These are phyloP conservation scores for Aspergillus intermedius DNA, from an alignment of 2,329 filamentous ascomycete species.

Conservation along the genomic window DNA sequence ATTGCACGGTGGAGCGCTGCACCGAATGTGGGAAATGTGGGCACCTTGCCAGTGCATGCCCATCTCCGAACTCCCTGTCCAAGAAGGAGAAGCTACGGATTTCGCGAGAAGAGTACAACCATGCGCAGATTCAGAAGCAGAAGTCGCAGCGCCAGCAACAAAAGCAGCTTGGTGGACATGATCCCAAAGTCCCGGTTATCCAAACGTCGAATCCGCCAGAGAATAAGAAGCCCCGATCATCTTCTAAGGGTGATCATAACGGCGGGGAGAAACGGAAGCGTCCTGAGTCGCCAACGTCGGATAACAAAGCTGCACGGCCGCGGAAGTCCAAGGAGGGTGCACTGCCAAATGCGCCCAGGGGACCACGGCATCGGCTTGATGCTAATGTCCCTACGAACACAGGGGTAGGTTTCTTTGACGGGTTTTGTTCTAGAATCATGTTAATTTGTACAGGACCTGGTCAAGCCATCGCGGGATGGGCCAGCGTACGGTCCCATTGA, in stretches of 20 bases:
- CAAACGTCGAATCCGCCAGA: slow-evolving; percentile 20
- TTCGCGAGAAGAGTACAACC: slow-evolving; percentile 31
- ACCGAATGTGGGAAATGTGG: slow-evolving; percentile 40
- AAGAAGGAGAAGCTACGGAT: slow-evolving; percentile 32
- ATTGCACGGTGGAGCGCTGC: slow-evolving; percentile 39
- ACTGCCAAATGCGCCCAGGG: slow-evolving; percentile 21
- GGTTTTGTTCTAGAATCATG: neutral
- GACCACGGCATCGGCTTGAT: slow-evolving; percentile 18
- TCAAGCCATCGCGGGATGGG: slow-evolving; percentile 34
- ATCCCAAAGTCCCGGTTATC: slow-evolving; percentile 38
- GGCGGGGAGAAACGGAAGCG: slow-evolving; percentile 29
- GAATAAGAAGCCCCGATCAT: slow-evolving; percentile 7
- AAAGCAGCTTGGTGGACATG: slow-evolving; percentile 39
- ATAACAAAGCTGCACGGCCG: slow-evolving; percentile 21
- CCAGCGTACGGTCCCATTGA: slow-evolving; percentile 23
- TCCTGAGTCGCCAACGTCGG: slow-evolving; percentile 16
- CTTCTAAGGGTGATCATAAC: slow-evolving; percentile 7
- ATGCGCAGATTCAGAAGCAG: slow-evolving; percentile 26
- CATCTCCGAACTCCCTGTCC: slow-evolving; percentile 25
- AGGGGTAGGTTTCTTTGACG: slow-evolving; percentile 10
- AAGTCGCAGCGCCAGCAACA: slow-evolving; percentile 33
- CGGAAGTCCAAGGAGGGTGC: slow-evolving; percentile 19
- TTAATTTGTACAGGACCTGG: slow-evolving; percentile 24
- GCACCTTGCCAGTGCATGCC: slow-evolving; percentile 33
- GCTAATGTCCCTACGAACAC: slow-evolving; percentile 14